phyloP scores from a whole-genome alignment of 352 stramenopile species.

The Globisporangium heterothallicum region DNA sequence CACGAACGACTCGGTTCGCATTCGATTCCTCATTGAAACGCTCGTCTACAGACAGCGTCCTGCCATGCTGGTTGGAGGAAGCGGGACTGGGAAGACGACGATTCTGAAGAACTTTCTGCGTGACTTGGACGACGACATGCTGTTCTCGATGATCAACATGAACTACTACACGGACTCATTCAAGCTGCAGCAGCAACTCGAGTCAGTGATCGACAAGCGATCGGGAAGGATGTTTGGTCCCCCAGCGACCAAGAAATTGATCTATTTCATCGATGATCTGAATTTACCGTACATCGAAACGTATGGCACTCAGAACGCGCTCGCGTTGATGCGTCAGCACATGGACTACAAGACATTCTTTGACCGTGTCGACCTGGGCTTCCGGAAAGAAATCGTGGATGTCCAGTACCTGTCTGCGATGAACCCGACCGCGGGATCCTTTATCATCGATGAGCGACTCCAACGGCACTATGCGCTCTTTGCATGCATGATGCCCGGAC shows the following conservation, averaged over 20 bases:
- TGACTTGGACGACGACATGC: constrained; percentile 89
- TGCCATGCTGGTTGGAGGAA: constrained; percentile 94
- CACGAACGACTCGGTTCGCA: constrained; percentile 94
- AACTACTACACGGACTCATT: constrained; percentile 96
- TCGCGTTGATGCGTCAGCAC: constrained; percentile 93
- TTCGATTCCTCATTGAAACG: constrained; percentile 93
- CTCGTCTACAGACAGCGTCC: constrained; percentile 92
- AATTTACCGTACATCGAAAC: constrained; percentile 97
- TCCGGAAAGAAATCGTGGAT: constrained; percentile 96
- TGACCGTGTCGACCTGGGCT: constrained; percentile 92
- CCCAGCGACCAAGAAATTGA: constrained; percentile 92
- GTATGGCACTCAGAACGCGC: constrained; percentile 95
- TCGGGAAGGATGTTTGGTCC: constrained; percentile 94
- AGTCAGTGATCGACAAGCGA: constrained; percentile 96
- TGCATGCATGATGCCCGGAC: constrained; percentile 92
- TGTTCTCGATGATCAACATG: constrained; percentile 97
- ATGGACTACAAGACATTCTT: constrained; percentile 96
- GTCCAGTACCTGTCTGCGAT: constrained; percentile 96
- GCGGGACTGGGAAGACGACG: constrained; percentile 96
- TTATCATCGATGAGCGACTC: constrained; percentile 95
- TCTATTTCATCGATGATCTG: constrained; percentile 97
- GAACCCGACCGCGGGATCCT: constrained; percentile 96
- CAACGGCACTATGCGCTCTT: constrained; percentile 96
- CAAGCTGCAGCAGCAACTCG: constrained; percentile 93
- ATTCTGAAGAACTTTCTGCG: constrained; percentile 96